Evolutionary conservation across 208 protist species (phyloP), one percentile per base, ranked within the genome.

Genomic region (Leishmania gerbilli): DNA sequence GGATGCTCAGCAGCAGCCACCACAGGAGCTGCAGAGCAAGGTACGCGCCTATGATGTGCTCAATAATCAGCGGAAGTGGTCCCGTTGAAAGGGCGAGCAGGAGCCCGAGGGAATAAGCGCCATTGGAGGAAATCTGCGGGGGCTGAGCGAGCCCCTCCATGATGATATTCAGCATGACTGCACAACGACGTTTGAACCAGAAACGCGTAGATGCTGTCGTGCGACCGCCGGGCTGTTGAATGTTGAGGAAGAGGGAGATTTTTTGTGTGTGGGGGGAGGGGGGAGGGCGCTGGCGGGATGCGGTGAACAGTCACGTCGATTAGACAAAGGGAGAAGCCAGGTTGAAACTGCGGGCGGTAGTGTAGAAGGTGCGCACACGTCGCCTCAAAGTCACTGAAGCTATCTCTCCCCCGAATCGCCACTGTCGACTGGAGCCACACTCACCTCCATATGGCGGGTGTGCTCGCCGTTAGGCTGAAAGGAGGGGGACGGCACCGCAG

Each of bases 1-100:
- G 76, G 6, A 81, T 27, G 71, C 71, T 64, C 77, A 85, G 62
- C 64, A 85, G 64, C 62, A 80, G 31, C 13, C 77, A 79, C 77
- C 82, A 81, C 6, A 68, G 0, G 3, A 78, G 62, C 7, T 85
- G 82, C 11, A 85, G n/a, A 15, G 31, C 71, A 27, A 85, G 71
- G 72, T 76, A 85, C 31, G 65, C 42, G 8, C 5, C 71, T n/a
- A 81, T 78, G 5, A 56, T 79, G 0, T 4, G 4, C 31, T 81
- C 71, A 21, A 7, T 74, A 7, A 69, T 2, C n/a, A 79, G 3
- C 40, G 75, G 75, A n/a, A 80, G 67, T 7, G 65, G 24, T 9
- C 51, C 76, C 17, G 40, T 0, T 24, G 55, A 45, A 0, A 71
- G 6, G 49, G 62, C 47, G 24, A 77, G 40, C 17, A 85, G 37